Conservation (phyloP, 257 asterid genomes). For the Solanum etuberosum region DNA sequence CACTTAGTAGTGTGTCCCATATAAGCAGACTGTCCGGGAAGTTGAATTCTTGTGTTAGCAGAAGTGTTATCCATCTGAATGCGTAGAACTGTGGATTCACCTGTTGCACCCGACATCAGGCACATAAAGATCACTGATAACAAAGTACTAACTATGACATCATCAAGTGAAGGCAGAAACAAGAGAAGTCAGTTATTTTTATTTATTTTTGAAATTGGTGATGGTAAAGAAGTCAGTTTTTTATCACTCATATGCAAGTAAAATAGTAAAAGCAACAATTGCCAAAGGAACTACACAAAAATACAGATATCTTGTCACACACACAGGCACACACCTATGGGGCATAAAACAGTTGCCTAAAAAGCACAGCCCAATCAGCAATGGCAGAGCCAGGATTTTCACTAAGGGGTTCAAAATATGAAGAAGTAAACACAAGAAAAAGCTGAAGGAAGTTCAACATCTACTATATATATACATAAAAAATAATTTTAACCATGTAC, state of each 20-base stretch:
- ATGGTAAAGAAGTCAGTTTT: neutral
- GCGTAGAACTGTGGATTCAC: slow-evolving; percentile 98
- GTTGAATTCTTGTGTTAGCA: slow-evolving; percentile 87
- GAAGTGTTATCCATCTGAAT: slow-evolving; percentile 97
- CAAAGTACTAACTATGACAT: neutral
- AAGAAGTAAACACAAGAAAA: neutral
- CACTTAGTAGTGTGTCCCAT: slow-evolving; percentile 94
- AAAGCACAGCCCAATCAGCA: neutral
- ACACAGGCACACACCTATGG: neutral
- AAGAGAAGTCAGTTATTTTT: neutral
- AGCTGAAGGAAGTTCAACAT: neutral
- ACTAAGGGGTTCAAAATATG: neutral
- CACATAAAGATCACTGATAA: neutral
- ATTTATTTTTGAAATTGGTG: neutral
- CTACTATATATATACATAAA: neutral
- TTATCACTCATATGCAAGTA: neutral
- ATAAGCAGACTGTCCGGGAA: slow-evolving; percentile 69
- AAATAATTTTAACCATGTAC: neutral
- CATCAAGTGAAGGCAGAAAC: neutral
- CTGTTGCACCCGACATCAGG: slow-evolving; percentile 34
- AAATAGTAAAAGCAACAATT: neutral
- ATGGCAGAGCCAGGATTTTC: neutral
- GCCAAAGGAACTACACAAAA: neutral
- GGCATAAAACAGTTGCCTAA: neutral
- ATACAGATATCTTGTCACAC: neutral